Base-by-base conservation (phyloP, 768 basidiomycete genomes). In the Aureoboletus auriporus region DNA sequence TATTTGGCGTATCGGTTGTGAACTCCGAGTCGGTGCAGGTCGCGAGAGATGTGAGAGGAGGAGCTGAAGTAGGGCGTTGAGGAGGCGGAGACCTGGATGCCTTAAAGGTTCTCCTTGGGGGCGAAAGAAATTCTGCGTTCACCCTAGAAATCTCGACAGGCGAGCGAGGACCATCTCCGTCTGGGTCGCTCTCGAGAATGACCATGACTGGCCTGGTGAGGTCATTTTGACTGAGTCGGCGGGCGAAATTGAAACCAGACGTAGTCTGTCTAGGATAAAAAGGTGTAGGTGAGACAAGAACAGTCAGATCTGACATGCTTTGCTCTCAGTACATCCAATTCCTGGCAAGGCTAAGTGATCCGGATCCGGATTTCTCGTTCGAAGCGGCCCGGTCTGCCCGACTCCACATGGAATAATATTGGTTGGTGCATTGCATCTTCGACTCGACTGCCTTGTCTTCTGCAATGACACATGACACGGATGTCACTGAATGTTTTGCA, bases 281-380 rank as follows among this genome's bases (percentile, higher is more conserved):
- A 3, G 65, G 59, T 2, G 65, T 67, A 7, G 65, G 65, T 37
- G 67, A 65, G 36, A 67, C 60, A 14, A 66, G 67, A 6, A 67
- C 67, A 0, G 67, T 67, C 30, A 69, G 30, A 45, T 68, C 67
- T 14, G 67, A 54, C 65, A 68, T 66, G 38, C 8, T 50, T 23
- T 23, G 20, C 23, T 12, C 40, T 36, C 35, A 2, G 31, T 39
- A 2, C 20, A 23, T 23, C 20, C 20, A 23, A 3, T 6, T 6
- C 36, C 14, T 37, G 10, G 36, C n/a, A 37, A n/a, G n/a, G n/a
- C n/a, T n/a, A n/a, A n/a, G 9, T 37, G 17, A 20, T 20, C 17
- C 37, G 37, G 37, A 16, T 16, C 37, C 11, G 17, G 37, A 23
- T 11, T 10, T 11, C 33, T 14, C 12, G 33, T 11, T 14, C 33